Conservation (phyloP, 2,329 filamentous ascomycete genomes). For the Nemania abortiva region DNA sequence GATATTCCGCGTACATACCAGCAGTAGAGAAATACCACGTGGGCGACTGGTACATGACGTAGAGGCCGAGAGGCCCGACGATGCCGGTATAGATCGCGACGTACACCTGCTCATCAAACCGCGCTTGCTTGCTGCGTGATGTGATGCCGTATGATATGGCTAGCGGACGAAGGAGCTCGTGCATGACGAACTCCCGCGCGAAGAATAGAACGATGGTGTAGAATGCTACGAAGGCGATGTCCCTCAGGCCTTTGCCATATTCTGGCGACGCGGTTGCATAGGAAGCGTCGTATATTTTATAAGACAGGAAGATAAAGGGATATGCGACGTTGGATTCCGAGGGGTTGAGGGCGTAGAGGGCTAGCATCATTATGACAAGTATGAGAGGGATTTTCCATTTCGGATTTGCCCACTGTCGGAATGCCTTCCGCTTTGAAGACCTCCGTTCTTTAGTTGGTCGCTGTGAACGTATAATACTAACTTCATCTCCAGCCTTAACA, state of each 20-base stretch:
- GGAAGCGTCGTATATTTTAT: constrained; percentile 61
- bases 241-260: constrained; percentile 77
- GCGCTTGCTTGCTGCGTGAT: constrained; percentile 71
- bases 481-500: neutral
- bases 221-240: constrained; percentile 78
- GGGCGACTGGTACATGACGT: constrained; percentile 75
- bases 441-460: constrained; percentile 9
- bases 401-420: constrained; percentile 8
- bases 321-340: constrained; percentile 73
- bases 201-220: constrained; percentile 79
- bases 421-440: neutral
- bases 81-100: constrained; percentile 78
- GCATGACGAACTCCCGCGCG: constrained; percentile 81
- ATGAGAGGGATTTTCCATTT: constrained; percentile 65
- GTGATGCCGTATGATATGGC: constrained; percentile 70
- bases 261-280: constrained; percentile 57
- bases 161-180: constrained; percentile 73
- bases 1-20: constrained; percentile 78
- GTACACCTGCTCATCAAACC: constrained; percentile 83
- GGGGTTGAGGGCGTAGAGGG: constrained; percentile 72
- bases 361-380: constrained; percentile 65
- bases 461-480: neutral
- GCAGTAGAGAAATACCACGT: constrained; percentile 82
- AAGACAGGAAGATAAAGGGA: constrained; percentile 77
- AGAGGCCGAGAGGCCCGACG: constrained; percentile 75